A percentile compares a stretch with the other conserved stretches of the same genome.
Evolutionary conservation across 495 filamentous ascomycete species (phyloP).

Genomic region (Annulohypoxylon nitens): DNA sequence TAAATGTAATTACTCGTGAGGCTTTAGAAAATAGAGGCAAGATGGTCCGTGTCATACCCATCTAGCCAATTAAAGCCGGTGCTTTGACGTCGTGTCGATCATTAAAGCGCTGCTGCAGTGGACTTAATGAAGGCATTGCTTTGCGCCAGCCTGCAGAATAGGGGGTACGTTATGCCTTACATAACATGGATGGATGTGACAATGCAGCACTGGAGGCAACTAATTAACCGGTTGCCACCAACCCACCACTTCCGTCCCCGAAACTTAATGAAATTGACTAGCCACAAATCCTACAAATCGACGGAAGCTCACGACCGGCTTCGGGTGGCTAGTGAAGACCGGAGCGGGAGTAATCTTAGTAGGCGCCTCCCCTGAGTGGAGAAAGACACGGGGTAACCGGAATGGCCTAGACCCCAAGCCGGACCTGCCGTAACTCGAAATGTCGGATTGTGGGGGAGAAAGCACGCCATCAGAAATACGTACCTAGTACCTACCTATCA

Average conservation of each 20-base stretch:
- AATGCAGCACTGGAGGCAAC: background rate
- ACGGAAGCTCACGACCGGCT: background rate
- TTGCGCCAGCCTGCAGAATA: constrained; percentile 2
- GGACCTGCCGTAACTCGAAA: constrained; percentile 14
- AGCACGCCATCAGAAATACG: constrained; percentile 19
- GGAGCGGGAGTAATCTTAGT: background rate
- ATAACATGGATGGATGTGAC: background rate
- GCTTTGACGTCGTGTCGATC: constrained; percentile 7
- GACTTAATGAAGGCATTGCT: constrained; percentile 1
- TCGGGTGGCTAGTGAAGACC: constrained; percentile 2
- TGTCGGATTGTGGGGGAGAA: constrained; percentile 12
- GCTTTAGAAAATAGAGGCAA: background rate
- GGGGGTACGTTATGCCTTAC: background rate
- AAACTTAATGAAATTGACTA: background rate
- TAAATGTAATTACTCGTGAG: background rate
- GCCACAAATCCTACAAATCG: background rate
- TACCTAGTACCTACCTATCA: background rate
- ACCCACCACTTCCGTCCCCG: background rate
- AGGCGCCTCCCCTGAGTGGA: background rate
- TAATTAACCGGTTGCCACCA: background rate
- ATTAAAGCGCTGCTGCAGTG: constrained; percentile 1
- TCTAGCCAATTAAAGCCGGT: background rate
- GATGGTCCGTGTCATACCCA: background rate
- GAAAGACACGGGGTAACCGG: constrained; percentile 4
- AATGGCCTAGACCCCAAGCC: background rate